Percentiles rank a stretch among this genome's conserved stretches.
Conservation (phyloP, 1,284 basidiomycete species). For the Apiotrichum gamsii region DNA sequence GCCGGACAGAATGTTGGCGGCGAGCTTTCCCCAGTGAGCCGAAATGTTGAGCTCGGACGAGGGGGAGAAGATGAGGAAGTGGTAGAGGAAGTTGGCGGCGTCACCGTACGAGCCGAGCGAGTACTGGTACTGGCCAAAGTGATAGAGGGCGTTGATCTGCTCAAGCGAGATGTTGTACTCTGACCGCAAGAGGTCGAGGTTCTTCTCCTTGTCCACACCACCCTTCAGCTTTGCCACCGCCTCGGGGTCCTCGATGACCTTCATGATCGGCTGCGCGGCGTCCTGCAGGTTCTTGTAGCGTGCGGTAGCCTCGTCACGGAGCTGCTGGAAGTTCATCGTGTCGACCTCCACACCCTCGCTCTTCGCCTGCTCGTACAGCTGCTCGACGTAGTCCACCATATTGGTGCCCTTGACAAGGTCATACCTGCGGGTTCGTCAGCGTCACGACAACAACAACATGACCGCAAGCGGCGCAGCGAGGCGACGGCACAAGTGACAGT, state of each 20-base stretch:
- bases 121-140: conserved; percentile 97
- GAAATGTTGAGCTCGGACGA: conserved; percentile 86
- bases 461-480: no score
- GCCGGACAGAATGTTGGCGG: conserved; percentile 89
- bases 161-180: conserved; percentile 86
- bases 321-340: conserved; percentile 62
- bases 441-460: not conserved
- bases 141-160: conserved; percentile 93
- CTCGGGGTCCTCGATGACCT: conserved; percentile 94
- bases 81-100: conserved; percentile 95
- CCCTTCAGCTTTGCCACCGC: conserved; percentile 71
- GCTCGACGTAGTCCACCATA: conserved; percentile 86
- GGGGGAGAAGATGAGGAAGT: conserved; percentile 94
- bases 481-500: no score
- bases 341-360: conserved; percentile 23
- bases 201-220: conserved; percentile 86
- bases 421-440: no score
- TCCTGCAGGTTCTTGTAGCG: conserved; percentile 77
- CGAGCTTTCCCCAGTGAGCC: conserved; percentile 96
- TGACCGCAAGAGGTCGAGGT: conserved; percentile 86
- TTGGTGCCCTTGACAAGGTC: conserved; percentile 94
- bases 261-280: conserved; percentile 84
- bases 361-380: conserved; percentile 69
- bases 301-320: conserved; percentile 72
- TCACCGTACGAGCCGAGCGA: conserved; percentile 94